These are phyloP conservation scores for Sarcocystis neurona DNA, from an alignment of 169 alveolate genomes.

Conservation along the genomic window DNA sequence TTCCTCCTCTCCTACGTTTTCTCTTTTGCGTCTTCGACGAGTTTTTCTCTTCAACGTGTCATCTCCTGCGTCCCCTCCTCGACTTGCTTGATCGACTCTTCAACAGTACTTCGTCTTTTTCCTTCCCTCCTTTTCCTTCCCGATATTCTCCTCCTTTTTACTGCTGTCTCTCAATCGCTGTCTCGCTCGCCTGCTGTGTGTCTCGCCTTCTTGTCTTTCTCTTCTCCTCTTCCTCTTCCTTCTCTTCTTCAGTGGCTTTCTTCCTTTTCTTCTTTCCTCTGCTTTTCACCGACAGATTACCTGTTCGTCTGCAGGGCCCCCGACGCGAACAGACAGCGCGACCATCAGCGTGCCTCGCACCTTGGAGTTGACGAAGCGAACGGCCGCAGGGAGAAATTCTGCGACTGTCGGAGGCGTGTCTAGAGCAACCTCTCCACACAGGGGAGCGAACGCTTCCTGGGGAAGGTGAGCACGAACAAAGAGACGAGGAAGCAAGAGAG, in stretches of 20 bases:
- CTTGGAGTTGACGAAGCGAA: conserved; percentile 35
- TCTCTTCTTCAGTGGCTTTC: background rate
- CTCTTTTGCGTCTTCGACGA: no score
- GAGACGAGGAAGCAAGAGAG: background rate
- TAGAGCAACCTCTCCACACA: conserved; percentile 57
- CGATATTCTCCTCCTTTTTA: no score
- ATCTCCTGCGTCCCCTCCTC: no score
- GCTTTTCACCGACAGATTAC: conserved; percentile 5
- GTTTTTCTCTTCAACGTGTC: no score
- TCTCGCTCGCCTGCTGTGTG: no score
- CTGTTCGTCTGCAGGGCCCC: conserved; percentile 45
- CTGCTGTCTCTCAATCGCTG: no score
- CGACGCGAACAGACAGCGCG: conserved; percentile 42
- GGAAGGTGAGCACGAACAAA: background rate
- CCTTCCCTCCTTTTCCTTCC: no score
- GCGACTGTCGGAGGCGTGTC: conserved; percentile 53
- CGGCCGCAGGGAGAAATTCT: conserved; percentile 59
- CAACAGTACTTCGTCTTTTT: no score
- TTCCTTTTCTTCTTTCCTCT: background rate
- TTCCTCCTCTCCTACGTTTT: no score
- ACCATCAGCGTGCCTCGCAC: conserved; percentile 49
- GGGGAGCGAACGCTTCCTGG: conserved; percentile 55
- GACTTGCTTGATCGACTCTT: no score
- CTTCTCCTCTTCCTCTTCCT: background rate
- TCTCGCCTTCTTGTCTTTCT: no score